Evolutionary conservation across 176 grass and related monocot species (phyloP), one percentile per base, ranked within the genome.

Genomic region (Rhynchospora breviuscula): DNA sequence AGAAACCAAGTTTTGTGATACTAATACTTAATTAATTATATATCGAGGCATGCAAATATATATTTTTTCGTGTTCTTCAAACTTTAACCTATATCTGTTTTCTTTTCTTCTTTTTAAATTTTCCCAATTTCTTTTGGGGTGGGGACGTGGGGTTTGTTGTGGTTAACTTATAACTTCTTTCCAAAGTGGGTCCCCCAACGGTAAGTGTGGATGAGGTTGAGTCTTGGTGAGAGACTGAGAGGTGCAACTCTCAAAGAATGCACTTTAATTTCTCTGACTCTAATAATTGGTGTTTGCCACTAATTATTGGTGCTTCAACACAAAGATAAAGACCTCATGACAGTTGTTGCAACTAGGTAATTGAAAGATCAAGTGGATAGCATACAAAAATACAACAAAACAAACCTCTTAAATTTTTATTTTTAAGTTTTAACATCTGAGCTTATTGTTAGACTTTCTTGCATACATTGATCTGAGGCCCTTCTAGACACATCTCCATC

Each of bases 241-340:
- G 67, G 33, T 22, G 59, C 59, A 61, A 61, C 59, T 61, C n/a
- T 61, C 59, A 61, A 61, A 45, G 15, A 45, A 70, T 70, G 40
- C 15, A 8, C 65, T 68, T 40, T 74, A 10, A 74, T 74, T 74
- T 74, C 46, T 44, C 46, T 44, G n/a, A 56, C 77, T n/a, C 52
- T 57, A 59, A 64, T 80, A 62, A 80, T 80, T 80, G 53, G 78
- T 80, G 78, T 80, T 80, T 21, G 78, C 78, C 57, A 84, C 83
- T 85, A 85, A 84, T 85, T 62, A 85, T 76, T 85, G 67, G 65
- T 76, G 51, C 68, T 85, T 85, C 52, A 76, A 84, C 64, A 57
- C 52, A 72, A 72, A 84, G 56, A 61, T 43, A 21, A 56, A 45
- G 78, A 80, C 54, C 18, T 62, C 15, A 80, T 46, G 21, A 3